Base-by-base conservation (phyloP, 2,329 filamentous ascomycete genomes). In the Penicillium concentricum region DNA sequence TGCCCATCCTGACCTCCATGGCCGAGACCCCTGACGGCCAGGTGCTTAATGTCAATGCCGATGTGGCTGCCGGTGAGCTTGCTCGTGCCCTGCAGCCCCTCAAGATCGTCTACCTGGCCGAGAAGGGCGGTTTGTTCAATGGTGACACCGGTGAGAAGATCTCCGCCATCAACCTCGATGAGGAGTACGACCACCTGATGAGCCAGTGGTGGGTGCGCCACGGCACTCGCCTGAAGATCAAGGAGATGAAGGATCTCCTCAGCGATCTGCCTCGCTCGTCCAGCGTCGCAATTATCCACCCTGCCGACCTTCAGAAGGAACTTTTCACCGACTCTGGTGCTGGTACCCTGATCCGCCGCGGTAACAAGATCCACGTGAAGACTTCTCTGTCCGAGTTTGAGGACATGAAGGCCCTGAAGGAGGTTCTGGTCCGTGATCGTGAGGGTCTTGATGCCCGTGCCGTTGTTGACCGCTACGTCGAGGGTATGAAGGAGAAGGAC, bases 51-150 rank as follows among this genome's bases (percentile, higher is more conserved):
- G 94, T 99, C 74, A 99, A 99, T 70, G 94, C 94, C 35, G 94
- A 99, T 75, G 93, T 97, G 60, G 93, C 93, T 35, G 94, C 94
- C 30, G 92, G 92, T 63, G 93, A 97, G 78, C 82, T 99, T 59
- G 93, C 94, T 24, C 87, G 91, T 58, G 86, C 90, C 55, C 81
- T 99, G 52, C 88, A 97, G 76, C 94, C 94, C 26, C 80, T 97
- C 69, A 99, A 99, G 85, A 93, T 97, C 60, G 92, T 99, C 58
- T 99, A 97, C 74, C 83, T 97, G n/a, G 95, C 92, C 5, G 94
- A 99, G 79, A 97, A 97, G 83, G 94, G 94, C 48, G 94, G 93
- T 8, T 79, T 99, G 34, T 96, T 96, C 78, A 91, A 97, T 72
- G 92, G 92, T 58, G 90, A 96, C 62, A 90, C 88, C n/a, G 89